phyloP scores from a whole-genome alignment of 2,329 filamentous ascomycete genomes.

The Myriosclerotinia curreyana region DNA sequence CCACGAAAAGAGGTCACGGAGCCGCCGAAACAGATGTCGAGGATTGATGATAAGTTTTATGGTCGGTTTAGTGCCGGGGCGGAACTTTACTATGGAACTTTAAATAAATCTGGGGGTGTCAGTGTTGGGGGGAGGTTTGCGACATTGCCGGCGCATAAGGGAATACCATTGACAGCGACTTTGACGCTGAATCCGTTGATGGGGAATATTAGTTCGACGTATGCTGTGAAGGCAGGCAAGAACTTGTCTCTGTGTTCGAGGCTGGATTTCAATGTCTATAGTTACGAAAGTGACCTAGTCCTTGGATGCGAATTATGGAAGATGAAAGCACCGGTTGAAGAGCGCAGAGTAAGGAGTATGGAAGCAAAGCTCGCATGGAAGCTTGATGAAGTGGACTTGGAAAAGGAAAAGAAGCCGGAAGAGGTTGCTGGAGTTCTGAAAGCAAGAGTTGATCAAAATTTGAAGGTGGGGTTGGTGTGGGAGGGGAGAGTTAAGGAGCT shows the following conservation, averaged over 20 bases:
- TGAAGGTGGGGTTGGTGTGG: conserved; percentile 84
- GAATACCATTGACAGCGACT: conserved; percentile 90
- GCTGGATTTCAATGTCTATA: conserved; percentile 97
- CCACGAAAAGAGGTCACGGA: conserved; percentile 32
- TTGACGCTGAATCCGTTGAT: conserved; percentile 91
- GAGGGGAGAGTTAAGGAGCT: conserved; percentile 90
- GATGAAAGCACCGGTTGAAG: conserved; percentile 43
- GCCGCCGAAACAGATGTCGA: conserved; percentile 24
- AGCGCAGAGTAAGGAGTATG: conserved; percentile 46
- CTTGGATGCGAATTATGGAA: conserved; percentile 93
- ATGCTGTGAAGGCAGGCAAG: conserved; percentile 82
- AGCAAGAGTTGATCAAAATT: conserved; percentile 82
- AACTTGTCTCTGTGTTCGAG: conserved; percentile 82
- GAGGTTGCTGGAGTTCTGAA: conserved; percentile 85
- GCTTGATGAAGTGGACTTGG: conserved; percentile 41
- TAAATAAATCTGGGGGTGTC: conserved; percentile 91
- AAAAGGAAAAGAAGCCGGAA: conserved; percentile 47
- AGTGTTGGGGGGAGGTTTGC: conserved; percentile 87
- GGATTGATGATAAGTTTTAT: conserved; percentile 58
- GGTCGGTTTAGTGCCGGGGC: conserved; percentile 87
- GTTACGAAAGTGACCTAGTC: conserved; percentile 92
- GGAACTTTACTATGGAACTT: conserved; percentile 90
- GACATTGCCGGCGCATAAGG: conserved; percentile 74
- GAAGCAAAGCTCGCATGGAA: conserved; percentile 54
- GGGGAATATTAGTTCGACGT: conserved; percentile 87